Conservation (phyloP, 192 early-diverging fungal genomes). For the Podila horticola region DNA sequence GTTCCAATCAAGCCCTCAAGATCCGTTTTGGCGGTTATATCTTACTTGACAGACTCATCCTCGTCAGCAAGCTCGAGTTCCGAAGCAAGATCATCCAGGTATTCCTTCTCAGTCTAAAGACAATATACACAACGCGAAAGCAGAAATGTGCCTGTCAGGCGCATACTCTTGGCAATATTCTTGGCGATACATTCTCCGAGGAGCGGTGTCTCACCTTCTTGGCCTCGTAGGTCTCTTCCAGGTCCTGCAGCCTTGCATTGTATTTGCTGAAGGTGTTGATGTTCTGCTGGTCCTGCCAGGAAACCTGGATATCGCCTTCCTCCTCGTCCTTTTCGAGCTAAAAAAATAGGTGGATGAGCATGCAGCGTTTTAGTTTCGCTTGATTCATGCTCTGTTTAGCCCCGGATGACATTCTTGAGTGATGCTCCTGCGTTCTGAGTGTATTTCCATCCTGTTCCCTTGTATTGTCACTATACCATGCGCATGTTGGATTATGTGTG, state of each 20-base stretch:
- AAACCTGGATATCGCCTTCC: conserved; percentile 90
- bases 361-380: no score
- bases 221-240: conserved; percentile 83
- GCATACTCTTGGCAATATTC: not conserved
- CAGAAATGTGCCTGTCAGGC: not conserved
- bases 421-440: not conserved
- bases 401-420: not conserved
- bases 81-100: conserved; percentile 90
- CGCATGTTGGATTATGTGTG: conserved; percentile 3
- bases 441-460: not conserved
- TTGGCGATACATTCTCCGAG: not conserved
- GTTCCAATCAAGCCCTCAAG: not conserved
- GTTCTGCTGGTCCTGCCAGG: conserved; percentile 96
- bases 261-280: conserved; percentile 96
- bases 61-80: conserved; percentile 96
- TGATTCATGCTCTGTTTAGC: not conserved
- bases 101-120: conserved; percentile 84
- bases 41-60: conserved; percentile 82
- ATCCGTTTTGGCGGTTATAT: no score
- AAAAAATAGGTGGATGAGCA: not conserved
- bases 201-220: conserved; percentile 70
- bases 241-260: conserved; percentile 77
- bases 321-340: conserved; percentile 69
- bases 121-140: not conserved
- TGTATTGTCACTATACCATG: not conserved